Base-by-base conservation (phyloP, 805 yeast genomes). In the Saturnispora ahearnii region DNA sequence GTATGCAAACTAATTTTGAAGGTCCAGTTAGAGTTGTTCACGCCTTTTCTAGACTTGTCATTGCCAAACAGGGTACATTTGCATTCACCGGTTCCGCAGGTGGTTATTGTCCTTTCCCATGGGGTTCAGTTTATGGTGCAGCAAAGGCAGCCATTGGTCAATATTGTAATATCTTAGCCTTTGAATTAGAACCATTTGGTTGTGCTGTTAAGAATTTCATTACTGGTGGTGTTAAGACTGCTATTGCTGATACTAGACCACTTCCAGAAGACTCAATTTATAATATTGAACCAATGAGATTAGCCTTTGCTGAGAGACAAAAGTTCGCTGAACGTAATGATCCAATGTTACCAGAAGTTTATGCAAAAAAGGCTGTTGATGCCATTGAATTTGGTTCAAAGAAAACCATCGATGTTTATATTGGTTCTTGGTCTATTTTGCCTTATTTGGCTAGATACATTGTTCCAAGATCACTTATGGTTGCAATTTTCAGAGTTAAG, bases 91-190 rank as follows among this genome's bases (percentile, higher is more conserved):
- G 93, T 1, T 82, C 90, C 3, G 62, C 82, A 2, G 76, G 84
- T 13, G 93, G 87, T 1, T 49, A 78, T 13, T 65, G 74, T 11
- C 81, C 87, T 3, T 79, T 85, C 67, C 95, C 95, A 26, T 84
- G 81, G 62, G 78, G 82, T 1, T 71, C 82, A 12, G 69, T 80
- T 30, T 86, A 86, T 60, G 74, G 81, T 31, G 73, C 90, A 1
- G 63, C 84, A 1, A 86, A 86, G 59, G 87, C 90, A 5, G 90
- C 91, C 0, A 78, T 86, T 51, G 87, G 84, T 55, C 82, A 77
- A 56, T 86, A 80, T 59, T 84, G 87, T 0, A 74, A 77, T 38
- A 74, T 73, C 2, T 66, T 86, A 50, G 76, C 82, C 47, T 60
- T 81, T 26, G 95, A 86, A 63, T 62, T 86, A 74, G 77, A 77